Base-by-base conservation (phyloP, 225 moss, liverwort and hornwort species). In the Pseudoscleropodium purum region DNA sequence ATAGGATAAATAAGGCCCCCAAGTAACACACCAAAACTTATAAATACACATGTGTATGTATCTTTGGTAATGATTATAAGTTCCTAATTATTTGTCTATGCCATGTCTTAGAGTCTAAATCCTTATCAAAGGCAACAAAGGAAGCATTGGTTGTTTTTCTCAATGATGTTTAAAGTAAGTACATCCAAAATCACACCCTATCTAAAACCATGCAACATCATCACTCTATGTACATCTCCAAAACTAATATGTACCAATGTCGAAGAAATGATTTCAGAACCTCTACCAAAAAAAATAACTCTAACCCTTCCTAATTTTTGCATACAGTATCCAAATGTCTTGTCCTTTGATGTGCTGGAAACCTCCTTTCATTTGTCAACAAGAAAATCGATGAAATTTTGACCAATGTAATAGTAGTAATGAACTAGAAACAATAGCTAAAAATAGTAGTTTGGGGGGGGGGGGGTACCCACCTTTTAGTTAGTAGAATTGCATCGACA, bases 281-380 rank as follows among this genome's bases (percentile, higher is more conserved):
- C 0, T 45, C 17, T 30, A 45, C 29, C 9, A 10, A 45, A 5
- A 10, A 16, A 45, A 9, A 47, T 45, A 10, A 74, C 10, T 17
- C 10, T 6, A 2, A 29, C 2, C 10, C 17, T 45, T 45, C 0
- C 0, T 45, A 45, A 75, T 6, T 47, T 47, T 45, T 2, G 17
- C 4, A 30, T 30, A 30, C 1, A 0, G 0, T 10, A 75, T 45
- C 18, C 6, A 45, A 30, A 75, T 18, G 6, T 11, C 2, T 0
- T 0, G 0, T 30, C 47, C 4, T 29, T 45, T 30, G 10, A 9
- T 73, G 29, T 8, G 0, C 47, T 10, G 17, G 1, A 16, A 73
- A 73, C 6, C 3, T 43, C 6, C 27, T 3, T 16, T 43, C 29
- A 29, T 3, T 73, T 27, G 4, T 3, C 1, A 16, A 43, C 8